Base-by-base conservation (phyloP, 345 rosid species). In the Salix brachista region DNA sequence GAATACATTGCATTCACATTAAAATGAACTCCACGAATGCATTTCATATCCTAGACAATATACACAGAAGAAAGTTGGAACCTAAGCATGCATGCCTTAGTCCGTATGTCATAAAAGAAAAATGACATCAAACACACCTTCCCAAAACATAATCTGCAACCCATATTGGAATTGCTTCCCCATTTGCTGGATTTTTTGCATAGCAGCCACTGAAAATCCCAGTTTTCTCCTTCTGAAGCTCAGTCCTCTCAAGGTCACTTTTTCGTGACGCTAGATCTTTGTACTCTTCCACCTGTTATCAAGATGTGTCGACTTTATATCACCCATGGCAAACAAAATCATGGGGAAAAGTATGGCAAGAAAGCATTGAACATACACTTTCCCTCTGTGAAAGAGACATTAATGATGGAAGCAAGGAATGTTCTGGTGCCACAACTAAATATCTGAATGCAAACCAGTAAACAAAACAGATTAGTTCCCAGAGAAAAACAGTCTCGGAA, bases 211-310 rank as follows among this genome's bases (percentile, higher is more conserved):
- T 92, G 23, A 90, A 95, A 56, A 93, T 91, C 26, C 99, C 99
- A 0, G 92, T 89, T 84, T 95, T 95, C 62, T 95, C 97, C 86
- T 93, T 91, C 81, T 91, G 97, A 79, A 95, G 97, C 87, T 95
- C 97, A 66, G 97, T 95, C 80, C 97, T 90, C 88, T 95, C 97
- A 34, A 95, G 94, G 41, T 95, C 99, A 87, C 97, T 93, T 90
- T 93, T 92, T 71, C 87, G 83, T 2, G 85, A 91, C 32, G 99
- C 92, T 41, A 90, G 54, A 28, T 89, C 93, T 84, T 79, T 90
- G 87, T 91, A 95, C 83, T 91, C 91, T 75, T 93, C 93, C 80
- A 95, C 97, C 97, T 95, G 86, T 42, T 37, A 71, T 67, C 76
- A 77, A 42, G 25, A 70, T 64, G 41, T 23, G 10, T 77, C 46